Evolutionary conservation across 2,329 filamentous ascomycete genomes (phyloP), one percentile per base, ranked within the genome.

Genomic region (Biscogniauxia marginata): DNA sequence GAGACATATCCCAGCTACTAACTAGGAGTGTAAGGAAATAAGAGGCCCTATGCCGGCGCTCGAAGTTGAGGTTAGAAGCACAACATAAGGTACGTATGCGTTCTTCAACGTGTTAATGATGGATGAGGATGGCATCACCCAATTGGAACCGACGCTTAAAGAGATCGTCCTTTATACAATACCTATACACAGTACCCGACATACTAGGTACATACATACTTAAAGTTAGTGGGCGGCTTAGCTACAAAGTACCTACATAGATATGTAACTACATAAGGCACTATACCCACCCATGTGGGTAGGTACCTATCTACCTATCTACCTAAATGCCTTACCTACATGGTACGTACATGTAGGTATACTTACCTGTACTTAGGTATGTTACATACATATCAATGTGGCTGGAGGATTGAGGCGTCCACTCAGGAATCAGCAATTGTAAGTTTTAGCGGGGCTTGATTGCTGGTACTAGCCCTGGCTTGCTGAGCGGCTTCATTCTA

Each of bases 1-100:
- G 48, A 56, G 18, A 23, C 52, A 61, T 63, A 54, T 49, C 49
- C 55, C 60, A 22, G 19, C 47, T 39, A 48, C 21, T 19, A 46
- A 18, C 45, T 47, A 30, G 16, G 8, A n/a, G 30, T 30, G 20
- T 44, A 46, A n/a, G 48, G 4, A 30, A 30, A 5, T 9, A 16
- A 11, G 30, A 39, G 30, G 30, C 11, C 30, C 30, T 39, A 24
- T 48, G 16, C 21, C 13, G 21, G 46, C 21, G 21, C 21, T 48
- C 46, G 18, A 48, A 25, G 21, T 48, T 25, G 16, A 4, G 13
- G 46, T n/a, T 8, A 13, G 16, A 25, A 48, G 21, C 21, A 8
- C 18, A 9, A 39, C 30, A 39, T 39, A 39, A 16, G n/a, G 11
- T 16, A 39, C n/a, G 30, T 16, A 39, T 39, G 30, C 30, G 30